A percentile compares a stretch with the other conserved stretches of the same genome.
These are phyloP conservation scores for Albugo candida DNA, from an alignment of 352 stramenopile species.

Conservation along the genomic window DNA sequence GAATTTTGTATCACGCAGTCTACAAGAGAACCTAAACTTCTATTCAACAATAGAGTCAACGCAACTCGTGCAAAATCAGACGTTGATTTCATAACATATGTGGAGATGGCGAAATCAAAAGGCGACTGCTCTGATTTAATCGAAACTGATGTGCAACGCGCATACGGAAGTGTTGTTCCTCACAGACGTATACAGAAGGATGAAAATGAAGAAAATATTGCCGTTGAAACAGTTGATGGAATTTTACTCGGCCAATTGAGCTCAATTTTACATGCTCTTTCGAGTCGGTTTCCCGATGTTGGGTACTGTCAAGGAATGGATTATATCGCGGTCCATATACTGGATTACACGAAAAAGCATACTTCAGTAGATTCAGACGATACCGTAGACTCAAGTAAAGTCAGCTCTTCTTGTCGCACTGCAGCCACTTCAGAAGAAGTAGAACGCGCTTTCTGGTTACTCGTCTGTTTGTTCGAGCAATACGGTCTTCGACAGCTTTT, in stretches of 20 bases:
- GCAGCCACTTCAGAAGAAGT: conserved; percentile 28
- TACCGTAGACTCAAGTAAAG: conserved; percentile 9
- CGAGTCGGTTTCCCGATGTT: conserved; percentile 57
- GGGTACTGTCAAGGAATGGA: conserved; percentile 81
- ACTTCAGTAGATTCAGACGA: conserved; percentile 7
- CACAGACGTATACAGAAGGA: conserved; percentile 43
- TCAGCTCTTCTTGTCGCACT: conserved; percentile 3
- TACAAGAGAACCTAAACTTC: background rate
- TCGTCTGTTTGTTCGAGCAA: conserved; percentile 61
- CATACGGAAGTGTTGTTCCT: conserved; percentile 60
- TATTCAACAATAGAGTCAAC: conserved; percentile 8
- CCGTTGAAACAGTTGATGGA: conserved; percentile 24
- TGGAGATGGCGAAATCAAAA: conserved; percentile 71
- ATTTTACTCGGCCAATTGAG: conserved; percentile 58
- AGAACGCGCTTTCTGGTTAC: conserved; percentile 60
- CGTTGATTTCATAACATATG: conserved; percentile 65
- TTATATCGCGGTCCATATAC: conserved; percentile 63
- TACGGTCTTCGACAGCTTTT: conserved; percentile 71
- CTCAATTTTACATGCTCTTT: conserved; percentile 58
- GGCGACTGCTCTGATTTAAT: conserved; percentile 69
- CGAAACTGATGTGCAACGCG: conserved; percentile 62
- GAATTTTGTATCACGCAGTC: background rate
- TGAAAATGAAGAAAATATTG: conserved; percentile 21
- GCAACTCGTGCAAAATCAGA: conserved; percentile 30
- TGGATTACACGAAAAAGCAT: conserved; percentile 66